Conservation (phyloP, 306 rosid genomes). For the Lotus japonicus region DNA sequence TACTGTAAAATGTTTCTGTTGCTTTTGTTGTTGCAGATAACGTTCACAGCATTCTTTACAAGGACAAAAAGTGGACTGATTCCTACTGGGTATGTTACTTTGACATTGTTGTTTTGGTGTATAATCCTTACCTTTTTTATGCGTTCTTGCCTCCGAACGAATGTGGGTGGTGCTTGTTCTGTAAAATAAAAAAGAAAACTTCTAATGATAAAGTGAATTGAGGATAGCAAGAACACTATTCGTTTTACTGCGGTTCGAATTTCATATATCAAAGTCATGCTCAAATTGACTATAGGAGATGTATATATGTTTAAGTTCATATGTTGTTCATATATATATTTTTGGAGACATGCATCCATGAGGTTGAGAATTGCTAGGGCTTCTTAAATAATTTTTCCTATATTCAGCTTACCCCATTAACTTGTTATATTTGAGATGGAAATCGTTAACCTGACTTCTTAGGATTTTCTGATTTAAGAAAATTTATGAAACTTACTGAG, state of each 20-base stretch:
- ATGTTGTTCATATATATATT: neutral
- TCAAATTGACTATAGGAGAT: neutral
- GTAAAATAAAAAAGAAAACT: neutral
- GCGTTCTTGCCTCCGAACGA: neutral
- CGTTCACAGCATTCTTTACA: constrained; percentile 76
- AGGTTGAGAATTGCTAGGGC: neutral
- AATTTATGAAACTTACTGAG: neutral
- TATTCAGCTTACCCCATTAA: neutral
- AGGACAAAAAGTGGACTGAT: constrained; percentile 77
- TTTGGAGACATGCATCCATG: neutral
- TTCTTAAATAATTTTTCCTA: neutral
- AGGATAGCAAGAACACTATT: neutral
- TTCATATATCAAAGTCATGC: neutral
- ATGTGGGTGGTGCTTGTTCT: neutral
- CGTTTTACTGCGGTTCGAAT: neutral
- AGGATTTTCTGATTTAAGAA: neutral
- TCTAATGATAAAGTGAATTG: neutral
- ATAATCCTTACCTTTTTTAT: neutral
- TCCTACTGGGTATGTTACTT: constrained; percentile 66
- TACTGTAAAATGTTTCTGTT: neutral
- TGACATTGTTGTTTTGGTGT: neutral
- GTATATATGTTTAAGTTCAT: neutral
- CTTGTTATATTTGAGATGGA: neutral
- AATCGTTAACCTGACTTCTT: neutral
- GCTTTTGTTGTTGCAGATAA: constrained; percentile 42